phyloP scores from a whole-genome alignment of 345 rosid species.

The Citrus mangshanensis region DNA sequence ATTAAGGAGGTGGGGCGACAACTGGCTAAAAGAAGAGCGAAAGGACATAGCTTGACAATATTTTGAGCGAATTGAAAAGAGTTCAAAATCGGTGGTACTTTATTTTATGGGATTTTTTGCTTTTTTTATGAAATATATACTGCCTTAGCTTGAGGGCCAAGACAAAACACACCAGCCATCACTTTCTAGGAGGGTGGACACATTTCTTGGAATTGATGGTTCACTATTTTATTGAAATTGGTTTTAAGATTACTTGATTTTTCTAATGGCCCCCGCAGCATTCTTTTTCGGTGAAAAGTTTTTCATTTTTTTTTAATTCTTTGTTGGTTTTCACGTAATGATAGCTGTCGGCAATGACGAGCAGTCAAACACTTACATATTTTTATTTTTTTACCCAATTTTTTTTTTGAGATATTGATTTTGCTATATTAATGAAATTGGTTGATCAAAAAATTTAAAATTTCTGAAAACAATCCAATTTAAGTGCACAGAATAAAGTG shows the following conservation, averaged over 20 bases:
- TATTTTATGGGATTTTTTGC: not conserved
- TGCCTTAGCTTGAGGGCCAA: not conserved
- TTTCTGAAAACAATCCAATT: no score
- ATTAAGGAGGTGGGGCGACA: not conserved
- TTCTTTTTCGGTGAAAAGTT: not conserved
- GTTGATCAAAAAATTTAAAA: no score
- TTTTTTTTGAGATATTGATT: no score
- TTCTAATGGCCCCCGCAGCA: not conserved
- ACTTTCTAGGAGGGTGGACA: conserved; percentile 2
- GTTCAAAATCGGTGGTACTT: not conserved
- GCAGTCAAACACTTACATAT: no score
- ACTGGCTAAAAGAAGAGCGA: not conserved
- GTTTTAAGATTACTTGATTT: not conserved
- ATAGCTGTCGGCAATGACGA: not conserved
- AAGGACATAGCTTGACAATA: not conserved
- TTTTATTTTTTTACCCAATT: no score
- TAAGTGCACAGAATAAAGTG: no score
- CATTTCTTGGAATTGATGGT: conserved; percentile 8
- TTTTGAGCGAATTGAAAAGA: not conserved
- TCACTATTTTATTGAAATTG: not conserved
- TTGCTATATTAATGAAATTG: no score
- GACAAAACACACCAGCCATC: conserved; percentile 23
- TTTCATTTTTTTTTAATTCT: no score
- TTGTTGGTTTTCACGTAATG: not conserved
- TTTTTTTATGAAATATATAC: not conserved